Evolutionary conservation across 495 filamentous ascomycete genomes (phyloP), one percentile per base, ranked within the genome.

Genomic region (Friedmanniomyces endolithicus): DNA sequence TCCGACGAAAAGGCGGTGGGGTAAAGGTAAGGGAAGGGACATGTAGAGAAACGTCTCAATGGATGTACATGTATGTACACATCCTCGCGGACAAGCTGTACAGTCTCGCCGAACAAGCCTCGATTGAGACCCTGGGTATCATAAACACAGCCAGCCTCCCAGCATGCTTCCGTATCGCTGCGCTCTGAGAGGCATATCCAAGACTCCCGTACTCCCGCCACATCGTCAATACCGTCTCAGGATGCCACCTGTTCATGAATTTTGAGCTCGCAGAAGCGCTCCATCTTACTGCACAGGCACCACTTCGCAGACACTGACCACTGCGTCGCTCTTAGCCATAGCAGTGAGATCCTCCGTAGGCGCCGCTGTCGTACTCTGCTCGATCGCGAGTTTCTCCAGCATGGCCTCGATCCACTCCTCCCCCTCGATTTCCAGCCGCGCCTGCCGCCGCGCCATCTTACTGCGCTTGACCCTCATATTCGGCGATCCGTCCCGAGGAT

Each of bases 401-500:
- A 63, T 59, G 52, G 55, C 55, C 27, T 49, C 41, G 40, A 56
- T 53, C 60, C 56, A 59, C 37, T 49, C 23, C 44, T 63, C 56
- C 57, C 59, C 56, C 50, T 59, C 60, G 9, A 52, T 23, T 47
- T 56, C 43, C 52, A 63, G 20, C 33, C 51, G 33, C 46, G 52
- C 43, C 52, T 56, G 57, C 44, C 56, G 46, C n/a, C 44, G 23
- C 56, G 60, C 56, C 40, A 63, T 56, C 48, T 56, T 59, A 25
- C 59, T 50, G 2, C 55, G 53, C 51, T 58, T 53, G 2, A 62
- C 55, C 47, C 48, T 53, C 55, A 55, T 25, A 4, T 39, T n/a
- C 25, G 53, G 50, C 17, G 27, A 34, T 8, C 49, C 58, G n/a
- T 53, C 57, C 20, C 47, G 4, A 17, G 57, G 52, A 16, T 11